Evolutionary conservation across 2,329 filamentous ascomycete genomes (phyloP).

Genomic region (Davidsoniella virescens): DNA sequence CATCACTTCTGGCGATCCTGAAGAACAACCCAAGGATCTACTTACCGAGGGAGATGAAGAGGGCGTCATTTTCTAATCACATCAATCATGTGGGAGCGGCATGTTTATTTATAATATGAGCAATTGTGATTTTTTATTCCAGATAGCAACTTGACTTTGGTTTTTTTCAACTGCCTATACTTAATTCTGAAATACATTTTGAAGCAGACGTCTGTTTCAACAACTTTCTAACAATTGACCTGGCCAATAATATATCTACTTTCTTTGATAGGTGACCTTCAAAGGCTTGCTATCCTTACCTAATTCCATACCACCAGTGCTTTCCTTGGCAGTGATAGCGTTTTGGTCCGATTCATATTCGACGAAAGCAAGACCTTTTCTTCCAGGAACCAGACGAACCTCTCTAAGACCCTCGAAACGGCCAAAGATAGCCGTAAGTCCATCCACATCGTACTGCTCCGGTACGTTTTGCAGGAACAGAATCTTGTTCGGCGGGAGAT

Average conservation of each 20-base stretch:
- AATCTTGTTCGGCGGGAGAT: slow-evolving; percentile 92
- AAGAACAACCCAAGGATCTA: slow-evolving; percentile 42
- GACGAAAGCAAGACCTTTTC: slow-evolving; percentile 83
- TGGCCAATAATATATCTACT: slow-evolving; percentile 30
- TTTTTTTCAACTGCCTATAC: too few species aligned
- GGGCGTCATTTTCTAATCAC: slow-evolving; percentile 63
- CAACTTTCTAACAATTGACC: neutral
- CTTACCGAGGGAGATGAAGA: slow-evolving; percentile 62
- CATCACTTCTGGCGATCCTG: slow-evolving; percentile 25
- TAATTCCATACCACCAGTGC: slow-evolving; percentile 69
- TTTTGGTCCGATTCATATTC: slow-evolving; percentile 86
- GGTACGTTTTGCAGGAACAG: slow-evolving; percentile 88
- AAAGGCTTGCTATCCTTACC: slow-evolving; percentile 50
- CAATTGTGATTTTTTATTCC: neutral
- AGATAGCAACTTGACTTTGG: neutral
- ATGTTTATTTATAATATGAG: neutral
- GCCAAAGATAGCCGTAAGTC: slow-evolving; percentile 63
- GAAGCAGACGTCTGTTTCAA: neutral
- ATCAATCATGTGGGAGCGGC: neutral
- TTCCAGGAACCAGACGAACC: slow-evolving; percentile 72
- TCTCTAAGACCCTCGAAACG: slow-evolving; percentile 91
- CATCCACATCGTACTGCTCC: slow-evolving; percentile 69
- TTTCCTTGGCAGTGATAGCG: slow-evolving; percentile 87
- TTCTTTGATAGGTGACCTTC: slow-evolving; percentile 91
- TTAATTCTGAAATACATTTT: neutral